Percentiles rank a stretch among this genome's conserved stretches.
Conservation (phyloP, 768 basidiomycete species). For the Myochromella boudieri region DNA sequence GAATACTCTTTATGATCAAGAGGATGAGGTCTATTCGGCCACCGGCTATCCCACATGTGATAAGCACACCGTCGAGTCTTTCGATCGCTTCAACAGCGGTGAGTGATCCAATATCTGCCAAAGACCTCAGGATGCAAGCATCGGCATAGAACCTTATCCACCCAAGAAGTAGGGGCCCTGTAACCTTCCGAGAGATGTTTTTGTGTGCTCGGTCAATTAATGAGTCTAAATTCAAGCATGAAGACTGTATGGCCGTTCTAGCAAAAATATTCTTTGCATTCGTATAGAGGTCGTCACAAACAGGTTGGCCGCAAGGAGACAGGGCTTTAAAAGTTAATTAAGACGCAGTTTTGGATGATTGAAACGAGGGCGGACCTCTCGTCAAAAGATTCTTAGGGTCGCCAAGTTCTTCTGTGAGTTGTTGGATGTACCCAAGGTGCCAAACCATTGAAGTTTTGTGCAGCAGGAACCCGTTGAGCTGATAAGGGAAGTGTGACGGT, state of each 20-base stretch:
- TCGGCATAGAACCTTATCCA: constrained; percentile 83
- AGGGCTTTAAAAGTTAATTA: constrained; percentile 12
- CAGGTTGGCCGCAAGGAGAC: constrained; percentile 4
- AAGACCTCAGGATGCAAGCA: constrained; percentile 56
- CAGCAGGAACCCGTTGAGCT: constrained; percentile 21
- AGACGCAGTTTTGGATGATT: too few species aligned
- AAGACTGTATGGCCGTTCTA: constrained; percentile 4
- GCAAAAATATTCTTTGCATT: constrained; percentile 9
- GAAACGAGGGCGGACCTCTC: constrained; percentile 4
- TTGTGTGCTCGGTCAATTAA: constrained; percentile 43
- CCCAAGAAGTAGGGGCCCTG: constrained; percentile 29
- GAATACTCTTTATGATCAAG: constrained; percentile 60
- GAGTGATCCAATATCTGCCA: constrained; percentile 33
- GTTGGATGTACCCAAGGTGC: constrained; percentile 13
- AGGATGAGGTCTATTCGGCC: constrained; percentile 62
- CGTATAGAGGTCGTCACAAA: constrained; percentile 9
- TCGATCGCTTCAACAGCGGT: constrained; percentile 47
- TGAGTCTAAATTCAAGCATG: constrained; percentile 27
- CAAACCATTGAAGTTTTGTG: constrained; percentile 16
- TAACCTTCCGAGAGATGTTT: constrained; percentile 43
- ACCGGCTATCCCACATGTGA: constrained; percentile 78
- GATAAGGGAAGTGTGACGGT: constrained; percentile 33
- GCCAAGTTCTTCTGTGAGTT: constrained; percentile 14
- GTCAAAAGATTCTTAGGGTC: constrained; percentile 12
- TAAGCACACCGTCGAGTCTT: constrained; percentile 75